Evolutionary conservation across 352 stramenopile species (phyloP).

Genomic region (Pythium sukuiense): DNA sequence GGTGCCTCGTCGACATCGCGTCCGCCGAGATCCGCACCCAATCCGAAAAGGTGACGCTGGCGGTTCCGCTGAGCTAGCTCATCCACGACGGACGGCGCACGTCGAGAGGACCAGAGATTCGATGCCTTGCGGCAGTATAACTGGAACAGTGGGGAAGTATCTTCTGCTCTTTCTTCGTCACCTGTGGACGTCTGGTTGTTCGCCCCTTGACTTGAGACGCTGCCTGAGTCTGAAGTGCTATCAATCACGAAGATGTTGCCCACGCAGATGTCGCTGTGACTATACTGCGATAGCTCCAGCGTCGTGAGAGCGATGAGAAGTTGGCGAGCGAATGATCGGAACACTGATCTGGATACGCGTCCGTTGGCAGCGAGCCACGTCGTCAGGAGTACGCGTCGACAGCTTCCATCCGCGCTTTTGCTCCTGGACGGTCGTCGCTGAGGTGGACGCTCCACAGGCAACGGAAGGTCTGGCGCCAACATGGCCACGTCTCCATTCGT

Average conservation of each 20-base stretch:
- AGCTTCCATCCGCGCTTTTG: background rate
- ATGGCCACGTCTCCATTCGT: conserved; percentile 47
- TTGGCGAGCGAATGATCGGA: conserved; percentile 62
- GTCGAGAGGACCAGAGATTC: conserved; percentile 13
- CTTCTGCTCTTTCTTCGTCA: background rate
- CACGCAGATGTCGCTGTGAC: conserved; percentile 53
- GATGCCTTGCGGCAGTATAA: conserved; percentile 21
- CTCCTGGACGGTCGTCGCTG: background rate
- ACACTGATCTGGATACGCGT: conserved; percentile 34
- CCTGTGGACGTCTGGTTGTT: background rate
- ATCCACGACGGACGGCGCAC: background rate
- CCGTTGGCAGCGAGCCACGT: conserved; percentile 42
- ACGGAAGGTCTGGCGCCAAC: conserved; percentile 21
- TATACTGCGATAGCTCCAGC: conserved; percentile 44
- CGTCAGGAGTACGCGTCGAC: conserved; percentile 22
- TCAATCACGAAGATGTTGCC: conserved; percentile 54
- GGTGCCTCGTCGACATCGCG: background rate
- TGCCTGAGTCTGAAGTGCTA: background rate
- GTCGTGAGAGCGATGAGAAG: conserved; percentile 56
- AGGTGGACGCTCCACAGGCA: background rate
- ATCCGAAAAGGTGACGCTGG: background rate
- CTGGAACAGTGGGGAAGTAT: conserved; percentile 21
- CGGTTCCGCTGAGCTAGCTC: background rate
- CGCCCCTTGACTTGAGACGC: conserved; percentile 4
- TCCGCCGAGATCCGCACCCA: background rate